Conservation (phyloP, 2,329 filamentous ascomycete genomes). For the Phyllosticta citribraziliensis region DNA sequence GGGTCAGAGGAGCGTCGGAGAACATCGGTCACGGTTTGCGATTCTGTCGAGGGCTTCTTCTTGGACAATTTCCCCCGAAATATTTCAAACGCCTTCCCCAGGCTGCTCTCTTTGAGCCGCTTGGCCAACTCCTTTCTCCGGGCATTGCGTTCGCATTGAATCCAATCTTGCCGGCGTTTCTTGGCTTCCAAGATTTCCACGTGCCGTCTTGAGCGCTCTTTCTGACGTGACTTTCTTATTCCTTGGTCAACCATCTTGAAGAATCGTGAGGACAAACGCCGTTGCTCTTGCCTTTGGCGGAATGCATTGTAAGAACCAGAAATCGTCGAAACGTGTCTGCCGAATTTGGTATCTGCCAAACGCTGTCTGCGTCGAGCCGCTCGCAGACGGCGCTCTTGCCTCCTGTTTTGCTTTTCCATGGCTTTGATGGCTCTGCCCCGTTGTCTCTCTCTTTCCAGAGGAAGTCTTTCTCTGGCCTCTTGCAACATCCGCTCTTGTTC, state of each 20-base stretch:
- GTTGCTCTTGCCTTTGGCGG: not conserved
- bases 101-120: not conserved
- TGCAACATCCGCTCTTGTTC: not conserved
- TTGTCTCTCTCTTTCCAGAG: not conserved
- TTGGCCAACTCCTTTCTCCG: not conserved
- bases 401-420: not conserved
- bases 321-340: not conserved
- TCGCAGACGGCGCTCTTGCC: not conserved
- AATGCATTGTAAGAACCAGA: not conserved
- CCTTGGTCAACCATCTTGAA: not conserved
- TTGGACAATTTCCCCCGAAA: not conserved
- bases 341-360: not conserved
- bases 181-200: not conserved
- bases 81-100: not conserved
- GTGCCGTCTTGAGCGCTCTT: not conserved
- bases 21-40: no score
- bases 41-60: no score
- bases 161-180: not conserved
- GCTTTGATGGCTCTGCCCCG: not conserved
- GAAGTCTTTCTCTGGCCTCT: not conserved
- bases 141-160: not conserved
- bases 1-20: no score
- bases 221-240: not conserved
- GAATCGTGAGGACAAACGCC: not conserved
- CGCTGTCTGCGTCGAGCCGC: not conserved